Base-by-base conservation (phyloP, 2,329 filamentous ascomycete genomes). In the Neofusicoccum sp. region DNA sequence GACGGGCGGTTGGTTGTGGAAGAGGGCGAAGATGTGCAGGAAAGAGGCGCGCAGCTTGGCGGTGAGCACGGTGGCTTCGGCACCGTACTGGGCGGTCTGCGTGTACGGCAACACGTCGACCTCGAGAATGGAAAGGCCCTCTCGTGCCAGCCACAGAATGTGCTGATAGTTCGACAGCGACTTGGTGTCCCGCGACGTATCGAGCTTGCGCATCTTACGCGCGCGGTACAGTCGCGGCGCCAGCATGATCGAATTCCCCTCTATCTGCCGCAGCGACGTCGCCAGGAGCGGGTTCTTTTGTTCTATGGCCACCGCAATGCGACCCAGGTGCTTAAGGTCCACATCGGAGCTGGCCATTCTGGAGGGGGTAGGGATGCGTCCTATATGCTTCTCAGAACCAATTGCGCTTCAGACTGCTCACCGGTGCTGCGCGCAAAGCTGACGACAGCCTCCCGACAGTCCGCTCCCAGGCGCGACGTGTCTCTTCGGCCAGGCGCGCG, bases 21-120 rank as follows among this genome's bases (percentile, higher is more conserved):
- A 98, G 11, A 98, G 85, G 61, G 96, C 95, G 75, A 97, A 97
- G 68, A 99, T 92, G 79, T 99, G 94, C 71, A 96, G 95, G 74
- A 98, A 96, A 22, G 92, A 96, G 14, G 95, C 95, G 65, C 92
- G 89, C 12, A 99, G 84, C 77, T 98, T 99, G 74, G 92, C 92
- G 22, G 91, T 89, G 66, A 99, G 84, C 48, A 98, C 93, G 72
- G 93, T 93, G 63, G 97, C 87, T 75, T 96, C 93, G 14, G 77
- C 71, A 83, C 87, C 77, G 88, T 92, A 71, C 86, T 89, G 68
- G 84, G 88, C 62, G 92, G 91, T 85, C 89, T 91, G 45, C 52
- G 79, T 80, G 64, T 80, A 81, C 0, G 94, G 95, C 22, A 98
- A 81, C 50, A 99, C 88, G 74, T 94, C 95, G 56, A 85, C 80